Base-by-base conservation (phyloP, 768 basidiomycete genomes). In the Chiua virens region DNA sequence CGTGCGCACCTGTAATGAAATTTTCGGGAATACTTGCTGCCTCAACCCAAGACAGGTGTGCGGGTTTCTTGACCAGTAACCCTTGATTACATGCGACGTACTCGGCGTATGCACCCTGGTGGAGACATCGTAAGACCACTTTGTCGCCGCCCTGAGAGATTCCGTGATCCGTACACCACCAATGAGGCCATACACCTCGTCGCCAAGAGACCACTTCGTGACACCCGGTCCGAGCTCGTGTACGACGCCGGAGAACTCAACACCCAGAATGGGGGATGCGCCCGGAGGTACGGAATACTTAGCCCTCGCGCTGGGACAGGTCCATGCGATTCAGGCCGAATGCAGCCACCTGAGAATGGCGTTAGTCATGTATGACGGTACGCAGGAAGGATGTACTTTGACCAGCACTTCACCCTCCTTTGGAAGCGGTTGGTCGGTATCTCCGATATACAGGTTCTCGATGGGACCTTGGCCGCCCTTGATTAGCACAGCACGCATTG, bases 301-400 rank as follows among this genome's bases (percentile, higher is more conserved):
- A 1, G n/a, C 86, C 88, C 62, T 83, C 75, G 7, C 87, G 80
- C 66, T 91, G 92, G 7, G 57, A 45, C 47, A 92, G 76, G 62
- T 95, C 92, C 91, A 91, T 86, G 27, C 93, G 79, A 69, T 95
- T 95, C 52, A 95, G 70, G n/a, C 91, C 90, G 65, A 95, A 94
- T 1, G 86, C 86, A 66, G 81, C 82, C 62, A 89, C 76, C 87
- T 91, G 55, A 23, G 49, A 37, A 40, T 41, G 34, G 35, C 45
- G 39, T 48, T 9, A 42, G 45, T 45, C 40, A n/a, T 37, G 14
- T 23, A 34, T 50, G 39, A n/a, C 37, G 42, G 40, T 22, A 5
- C n/a, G 14, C 38, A 18, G 28, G 23, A 25, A 38, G 27, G 43
- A 49, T 74, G 40, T 56, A 83, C 92, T 79, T 92, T 87, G 46